Evolutionary conservation across 257 asterid species (phyloP).

Genomic region (Ilex asprella): DNA sequence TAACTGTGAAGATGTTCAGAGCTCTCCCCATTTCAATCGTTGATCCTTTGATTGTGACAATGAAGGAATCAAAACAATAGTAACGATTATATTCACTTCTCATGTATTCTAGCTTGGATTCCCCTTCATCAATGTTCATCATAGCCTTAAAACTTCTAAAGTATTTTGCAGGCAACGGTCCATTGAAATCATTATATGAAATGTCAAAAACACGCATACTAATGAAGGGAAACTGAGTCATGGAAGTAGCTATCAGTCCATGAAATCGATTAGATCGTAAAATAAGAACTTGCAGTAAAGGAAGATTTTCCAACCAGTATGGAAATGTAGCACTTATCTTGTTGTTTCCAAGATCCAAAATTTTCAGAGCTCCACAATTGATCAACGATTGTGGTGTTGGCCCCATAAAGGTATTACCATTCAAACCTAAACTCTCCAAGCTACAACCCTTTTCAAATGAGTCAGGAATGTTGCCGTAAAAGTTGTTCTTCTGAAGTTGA

Average conservation of each 20-base stretch:
- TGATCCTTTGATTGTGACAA: background rate
- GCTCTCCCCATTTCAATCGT: background rate
- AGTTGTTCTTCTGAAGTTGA: constrained; percentile 12
- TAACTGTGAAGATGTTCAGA: background rate
- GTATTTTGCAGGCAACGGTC: background rate
- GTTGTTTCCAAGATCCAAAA: constrained; percentile 16
- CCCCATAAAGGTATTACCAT: constrained; percentile 12
- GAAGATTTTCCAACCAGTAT: constrained; percentile 6
- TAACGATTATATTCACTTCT: background rate
- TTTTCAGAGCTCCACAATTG: constrained; percentile 10
- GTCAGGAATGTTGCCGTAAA: constrained; percentile 11
- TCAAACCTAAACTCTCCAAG: background rate
- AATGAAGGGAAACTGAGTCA: background rate
- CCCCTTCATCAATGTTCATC: background rate
- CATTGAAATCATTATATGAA: constrained; percentile 10
- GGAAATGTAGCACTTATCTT: constrained; percentile 14
- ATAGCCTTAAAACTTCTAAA: background rate
- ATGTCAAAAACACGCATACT: constrained; percentile 11
- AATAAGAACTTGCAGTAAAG: constrained; percentile 3
- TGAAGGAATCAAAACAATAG: background rate
- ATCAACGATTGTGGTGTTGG: constrained; percentile 5
- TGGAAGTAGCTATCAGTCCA: constrained; percentile 2
- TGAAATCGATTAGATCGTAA: constrained; percentile 7
- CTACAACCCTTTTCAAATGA: background rate
- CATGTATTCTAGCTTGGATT: background rate